A percentile compares a stretch with the other conserved stretches of the same genome.
These are phyloP conservation scores for Fraxinus nigra DNA, from an alignment of 305 asterid species.

Conservation along the genomic window DNA sequence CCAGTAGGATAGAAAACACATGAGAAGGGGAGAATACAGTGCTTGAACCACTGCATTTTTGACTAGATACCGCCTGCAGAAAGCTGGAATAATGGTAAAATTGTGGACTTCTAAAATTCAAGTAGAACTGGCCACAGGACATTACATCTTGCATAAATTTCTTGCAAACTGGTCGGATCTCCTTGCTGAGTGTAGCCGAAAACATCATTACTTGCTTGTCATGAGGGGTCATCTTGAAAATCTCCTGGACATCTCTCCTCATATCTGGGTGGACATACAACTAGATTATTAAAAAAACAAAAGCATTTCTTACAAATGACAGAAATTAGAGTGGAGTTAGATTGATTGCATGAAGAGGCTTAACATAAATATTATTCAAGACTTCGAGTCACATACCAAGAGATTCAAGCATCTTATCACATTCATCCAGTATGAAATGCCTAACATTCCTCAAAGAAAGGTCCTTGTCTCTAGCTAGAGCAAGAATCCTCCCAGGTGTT, in stretches of 20 bases:
- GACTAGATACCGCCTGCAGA: not conserved
- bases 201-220: slow-evolving; percentile 23
- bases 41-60: slow-evolving; percentile 1
- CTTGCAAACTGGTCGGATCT: slow-evolving; percentile 19
- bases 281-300: not conserved
- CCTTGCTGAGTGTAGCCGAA: slow-evolving; percentile 21
- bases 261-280: not conserved
- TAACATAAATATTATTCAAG: not conserved
- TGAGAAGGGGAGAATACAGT: not conserved
- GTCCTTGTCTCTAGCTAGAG: slow-evolving; percentile 19
- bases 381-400: slow-evolving; percentile 13
- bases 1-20: slow-evolving; percentile 21
- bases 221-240: slow-evolving; percentile 17
- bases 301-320: not conserved
- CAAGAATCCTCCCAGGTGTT: slow-evolving; percentile 18
- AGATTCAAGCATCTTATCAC: slow-evolving; percentile 23
- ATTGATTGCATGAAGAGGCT: not conserved
- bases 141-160: slow-evolving; percentile 23
- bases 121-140: not conserved
- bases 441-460: slow-evolving; percentile 18
- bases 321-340: not conserved
- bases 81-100: slow-evolving; percentile 4
- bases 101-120: slow-evolving; percentile 1
- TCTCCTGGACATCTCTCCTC: slow-evolving; percentile 22
- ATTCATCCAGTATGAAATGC: slow-evolving; percentile 20